A percentile compares a stretch with the other conserved stretches of the same genome.
Conservation (phyloP, 2,329 filamentous ascomycete species). For the Aaosphaeria arxii region DNA sequence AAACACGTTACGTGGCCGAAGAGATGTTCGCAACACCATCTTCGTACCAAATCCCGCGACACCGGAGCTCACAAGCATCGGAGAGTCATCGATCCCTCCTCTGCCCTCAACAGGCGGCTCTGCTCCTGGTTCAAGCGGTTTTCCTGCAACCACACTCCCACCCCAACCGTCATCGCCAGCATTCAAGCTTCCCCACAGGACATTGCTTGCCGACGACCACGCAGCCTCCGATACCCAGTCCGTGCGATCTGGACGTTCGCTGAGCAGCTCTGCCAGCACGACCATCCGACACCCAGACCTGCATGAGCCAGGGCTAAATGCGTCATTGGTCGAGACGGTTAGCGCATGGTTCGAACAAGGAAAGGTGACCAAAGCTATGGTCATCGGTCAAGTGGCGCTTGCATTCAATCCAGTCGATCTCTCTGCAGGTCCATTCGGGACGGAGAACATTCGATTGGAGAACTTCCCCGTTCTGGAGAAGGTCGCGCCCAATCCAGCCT, state of each 20-base stretch:
- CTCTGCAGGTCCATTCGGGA: constrained; percentile 37
- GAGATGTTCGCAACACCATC: constrained; percentile 89
- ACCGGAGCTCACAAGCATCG: constrained; percentile 38
- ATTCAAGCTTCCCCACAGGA: constrained; percentile 33
- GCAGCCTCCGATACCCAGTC: constrained; percentile 82
- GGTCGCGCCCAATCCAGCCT: constrained; percentile 89
- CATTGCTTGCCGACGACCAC: constrained; percentile 51
- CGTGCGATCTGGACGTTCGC: constrained; percentile 80
- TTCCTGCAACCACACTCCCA: constrained; percentile 14
- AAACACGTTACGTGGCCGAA: constrained; percentile 79
- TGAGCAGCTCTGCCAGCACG: constrained; percentile 63
- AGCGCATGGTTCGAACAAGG: constrained; percentile 79
- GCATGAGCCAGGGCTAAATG: constrained; percentile 74
- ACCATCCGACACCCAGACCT: constrained; percentile 77
- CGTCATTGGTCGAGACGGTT: constrained; percentile 89
- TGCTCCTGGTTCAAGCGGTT: constrained; percentile 2
- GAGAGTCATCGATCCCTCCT: constrained; percentile 26
- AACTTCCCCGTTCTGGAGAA: constrained; percentile 87
- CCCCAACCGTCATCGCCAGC: constrained; percentile 34
- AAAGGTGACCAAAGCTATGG: constrained; percentile 65
- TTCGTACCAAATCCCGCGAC: constrained; percentile 60
- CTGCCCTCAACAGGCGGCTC: constrained; percentile 16
- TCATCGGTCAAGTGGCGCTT: constrained; percentile 87
- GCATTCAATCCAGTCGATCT: constrained; percentile 66
- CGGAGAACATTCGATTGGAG: constrained; percentile 74